Conservation (phyloP, 306 rosid genomes). For the Citrullus colocynthis region DNA sequence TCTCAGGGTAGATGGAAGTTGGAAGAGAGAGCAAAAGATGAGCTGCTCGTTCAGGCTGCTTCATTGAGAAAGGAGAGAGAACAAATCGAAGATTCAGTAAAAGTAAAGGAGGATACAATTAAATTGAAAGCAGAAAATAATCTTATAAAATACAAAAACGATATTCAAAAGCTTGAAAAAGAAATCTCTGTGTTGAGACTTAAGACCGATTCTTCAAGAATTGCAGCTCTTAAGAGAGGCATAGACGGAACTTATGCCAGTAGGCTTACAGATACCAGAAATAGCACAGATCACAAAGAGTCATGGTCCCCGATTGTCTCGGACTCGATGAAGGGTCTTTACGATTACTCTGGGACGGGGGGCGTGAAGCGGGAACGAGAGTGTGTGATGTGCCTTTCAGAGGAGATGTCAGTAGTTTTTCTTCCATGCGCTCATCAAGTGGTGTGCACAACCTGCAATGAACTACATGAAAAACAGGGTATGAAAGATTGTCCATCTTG, state of each 20-base stretch:
- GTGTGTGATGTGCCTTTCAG: slow-evolving; percentile 93
- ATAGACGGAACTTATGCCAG: slow-evolving; percentile 53
- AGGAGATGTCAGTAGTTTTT: slow-evolving; percentile 89
- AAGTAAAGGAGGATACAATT: slow-evolving; percentile 49
- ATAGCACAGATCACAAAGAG: slow-evolving; percentile 20
- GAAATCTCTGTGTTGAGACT: slow-evolving; percentile 64
- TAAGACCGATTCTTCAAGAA: slow-evolving; percentile 64
- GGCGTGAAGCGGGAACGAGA: slow-evolving; percentile 80
- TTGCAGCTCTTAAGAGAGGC: slow-evolving; percentile 83
- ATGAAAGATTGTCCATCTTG: slow-evolving; percentile 96
- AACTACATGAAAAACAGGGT: slow-evolving; percentile 86
- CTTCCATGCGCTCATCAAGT: slow-evolving; percentile 95
- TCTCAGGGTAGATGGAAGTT: slow-evolving; percentile 75
- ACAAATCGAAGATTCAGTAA: slow-evolving; percentile 51
- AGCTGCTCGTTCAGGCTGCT: slow-evolving; percentile 33
- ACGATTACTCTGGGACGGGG: slow-evolving; percentile 34
- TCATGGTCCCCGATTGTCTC: slow-evolving; percentile 22
- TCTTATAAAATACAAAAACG: slow-evolving; percentile 49
- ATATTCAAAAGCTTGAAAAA: slow-evolving; percentile 63
- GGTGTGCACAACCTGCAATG: slow-evolving; percentile 85
- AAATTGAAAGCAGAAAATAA: slow-evolving; percentile 58
- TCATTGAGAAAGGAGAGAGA: slow-evolving; percentile 66
- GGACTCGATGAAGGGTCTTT: slow-evolving; percentile 26
- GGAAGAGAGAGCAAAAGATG: slow-evolving; percentile 54
- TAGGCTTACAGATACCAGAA: slow-evolving; percentile 25